A percentile compares a stretch with the other conserved stretches of the same genome.
Evolutionary conservation across 331 rosid genomes (phyloP).

Genomic region (Quercus tomentella): DNA sequence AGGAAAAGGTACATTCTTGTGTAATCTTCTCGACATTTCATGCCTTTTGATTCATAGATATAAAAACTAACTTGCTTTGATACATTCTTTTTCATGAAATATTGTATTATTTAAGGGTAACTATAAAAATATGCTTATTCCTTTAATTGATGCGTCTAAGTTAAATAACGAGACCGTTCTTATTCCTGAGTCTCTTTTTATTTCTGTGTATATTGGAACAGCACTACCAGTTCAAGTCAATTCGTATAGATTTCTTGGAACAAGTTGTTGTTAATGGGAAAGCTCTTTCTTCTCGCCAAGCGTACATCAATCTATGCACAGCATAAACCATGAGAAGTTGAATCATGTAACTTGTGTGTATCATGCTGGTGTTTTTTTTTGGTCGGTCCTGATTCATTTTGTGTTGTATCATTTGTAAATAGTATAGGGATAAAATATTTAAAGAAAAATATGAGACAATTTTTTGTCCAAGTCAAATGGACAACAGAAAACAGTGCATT

Average conservation of each 20-base stretch:
- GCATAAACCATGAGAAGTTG: slow-evolving; percentile 54
- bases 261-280: slow-evolving; percentile 87
- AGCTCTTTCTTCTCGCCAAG: slow-evolving; percentile 58
- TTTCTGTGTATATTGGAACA: slow-evolving; percentile 22
- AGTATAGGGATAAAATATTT: slow-evolving; percentile 17
- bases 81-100: background rate
- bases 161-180: slow-evolving; percentile 2
- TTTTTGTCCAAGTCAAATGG: slow-evolving; percentile 19
- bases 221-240: slow-evolving; percentile 73
- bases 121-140: background rate
- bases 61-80: background rate
- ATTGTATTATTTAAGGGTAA: background rate
- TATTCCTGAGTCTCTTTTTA: slow-evolving; percentile 5
- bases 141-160: background rate
- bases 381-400: slow-evolving; percentile 2
- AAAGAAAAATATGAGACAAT: background rate
- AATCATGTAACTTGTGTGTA: slow-evolving; percentile 1
- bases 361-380: slow-evolving; percentile 11
- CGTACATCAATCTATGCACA: slow-evolving; percentile 70
- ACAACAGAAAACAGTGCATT: slow-evolving; percentile 5
- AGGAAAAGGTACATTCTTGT: slow-evolving; percentile 57
- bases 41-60: background rate
- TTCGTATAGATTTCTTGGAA: slow-evolving; percentile 83
- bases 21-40: background rate
- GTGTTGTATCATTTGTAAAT: slow-evolving; percentile 34